These are phyloP conservation scores for Glycine latifolia DNA, from an alignment of 306 rosid species.

Conservation along the genomic window DNA sequence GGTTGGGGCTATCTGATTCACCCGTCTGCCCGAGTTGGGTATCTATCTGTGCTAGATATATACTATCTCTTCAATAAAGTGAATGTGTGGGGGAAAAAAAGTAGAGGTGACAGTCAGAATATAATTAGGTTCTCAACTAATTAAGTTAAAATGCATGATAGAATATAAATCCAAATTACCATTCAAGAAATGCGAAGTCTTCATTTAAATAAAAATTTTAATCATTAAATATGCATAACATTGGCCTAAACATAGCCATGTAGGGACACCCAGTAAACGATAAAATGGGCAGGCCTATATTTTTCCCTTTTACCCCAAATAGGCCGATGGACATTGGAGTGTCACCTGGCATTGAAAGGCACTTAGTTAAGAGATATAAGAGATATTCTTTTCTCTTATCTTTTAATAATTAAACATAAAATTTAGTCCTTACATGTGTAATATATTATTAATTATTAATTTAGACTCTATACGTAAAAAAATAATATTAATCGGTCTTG, in stretches of 20 bases:
- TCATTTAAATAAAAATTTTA: not conserved
- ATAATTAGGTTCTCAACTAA: too few species aligned
- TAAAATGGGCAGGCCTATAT: not conserved
- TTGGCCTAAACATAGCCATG: conserved; percentile 21
- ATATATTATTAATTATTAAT: too few species aligned
- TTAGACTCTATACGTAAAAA: too few species aligned
- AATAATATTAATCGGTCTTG: too few species aligned
- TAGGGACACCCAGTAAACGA: conserved; percentile 21
- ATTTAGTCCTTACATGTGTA: too few species aligned
- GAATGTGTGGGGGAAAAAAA: too few species aligned
- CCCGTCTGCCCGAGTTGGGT: not conserved
- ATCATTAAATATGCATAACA: conserved; percentile 3
- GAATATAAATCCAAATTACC: conserved; percentile 12
- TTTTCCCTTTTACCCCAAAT: not conserved
- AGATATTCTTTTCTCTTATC: too few species aligned
- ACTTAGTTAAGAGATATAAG: too few species aligned
- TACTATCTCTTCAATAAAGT: too few species aligned
- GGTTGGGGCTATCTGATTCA: not conserved
- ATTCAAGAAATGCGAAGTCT: conserved; percentile 17
- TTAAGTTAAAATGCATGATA: too few species aligned
- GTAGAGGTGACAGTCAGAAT: too few species aligned
- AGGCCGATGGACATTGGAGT: conserved; percentile 8
- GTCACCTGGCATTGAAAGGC: not conserved
- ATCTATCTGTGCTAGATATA: not conserved
- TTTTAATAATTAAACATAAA: too few species aligned